Evolutionary conservation across 805 yeast species (phyloP), one percentile per base, ranked within the genome.

Genomic region (Candida manassasensis): DNA sequence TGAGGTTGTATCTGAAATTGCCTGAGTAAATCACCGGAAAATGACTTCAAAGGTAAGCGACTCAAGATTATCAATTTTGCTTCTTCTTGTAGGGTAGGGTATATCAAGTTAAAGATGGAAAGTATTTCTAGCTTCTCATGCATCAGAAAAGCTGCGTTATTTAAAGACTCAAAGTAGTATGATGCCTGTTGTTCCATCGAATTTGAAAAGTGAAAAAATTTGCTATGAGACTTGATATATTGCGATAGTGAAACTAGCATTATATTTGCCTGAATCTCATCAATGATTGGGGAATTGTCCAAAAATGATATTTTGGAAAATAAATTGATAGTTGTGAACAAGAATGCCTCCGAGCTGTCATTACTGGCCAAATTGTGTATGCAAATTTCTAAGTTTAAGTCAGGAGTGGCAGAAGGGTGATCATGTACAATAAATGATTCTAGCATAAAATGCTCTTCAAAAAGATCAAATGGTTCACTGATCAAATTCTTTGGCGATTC

Each of bases 171-270:
- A 12, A 47, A 29, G 14, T 33, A 39, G 19, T 15, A 22, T 12
- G 25, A n/a, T 17, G 36, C 25, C 26, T 50, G 54, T 32, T 39
- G 42, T 4, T 51, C 44, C 22, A 50, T 37, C 2, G 50, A 38
- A n/a, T 30, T 31, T 8, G 39, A 19, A 4, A 45, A 26, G 17
- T 41, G 40, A 15, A 22, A 25, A 9, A 40, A 36, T 4, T 12
- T 6, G 7, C 15, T 21, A 13, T 30, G 33, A 21, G 12, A 12
- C 5, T 21, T 21, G 14, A 30, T 21, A 10, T 12, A 19, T 13
- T 19, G 15, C n/a, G 33, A 21, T 11, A 30, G 4, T 4, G 17
- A 9, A 13, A 21, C 12, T 11, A 30, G n/a, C 6, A 30, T 5
- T 4, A 30, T 15, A 7, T 25, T 26, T n/a, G 9, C n/a, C 21